Base-by-base conservation (phyloP, 306 rosid genomes). In the Lathyrus oleraceus region DNA sequence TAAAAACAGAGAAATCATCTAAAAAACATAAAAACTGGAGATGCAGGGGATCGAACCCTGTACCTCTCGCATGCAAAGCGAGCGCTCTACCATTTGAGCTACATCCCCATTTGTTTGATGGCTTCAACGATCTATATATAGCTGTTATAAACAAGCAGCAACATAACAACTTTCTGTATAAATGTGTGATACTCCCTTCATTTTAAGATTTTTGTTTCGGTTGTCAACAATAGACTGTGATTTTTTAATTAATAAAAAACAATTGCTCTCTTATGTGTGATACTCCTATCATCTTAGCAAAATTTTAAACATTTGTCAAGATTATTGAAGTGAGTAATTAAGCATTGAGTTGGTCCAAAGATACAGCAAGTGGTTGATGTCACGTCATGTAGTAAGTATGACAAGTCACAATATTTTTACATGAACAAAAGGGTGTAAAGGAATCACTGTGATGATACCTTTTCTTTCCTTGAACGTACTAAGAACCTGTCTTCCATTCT, bases 31-130 rank as follows among this genome's bases (percentile, higher is more conserved):
- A 48, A 16, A 3, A 1, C 2, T 58, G 64, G 64, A 58, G 64
- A 58, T 58, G 64, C 64, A 30, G 64, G 42, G 64, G 12, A 58
- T 58, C 64, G 42, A 58, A 58, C 64, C 64, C 64, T 30, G 64
- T 58, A 8, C 64, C 64, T 58, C 64, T 58, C 64, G 42, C 64
- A 58, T 58, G 64, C 64, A 58, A 28, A 58, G 64, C 64, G 64
- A 58, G 64, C 64, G 43, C 64, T 59, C 64, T 59, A 59, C 64
- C 64, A 59, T 59, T 28, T 59, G 64, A 59, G 64, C 64, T 59
- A 59, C 64, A 30, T 59, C 64, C 64, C 64, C 64, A n/a, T 30
- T 1, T 30, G 20, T 4, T 1, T 1, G 1, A 0, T 6, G 0
- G 2, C 2, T 7, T 6, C 39, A 35, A 35, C 8, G 8, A 7